Percentiles rank a stretch among this genome's conserved stretches.
Evolutionary conservation across 2,329 filamentous ascomycete species (phyloP).

Genomic region (Thielaviopsis punctulata): DNA sequence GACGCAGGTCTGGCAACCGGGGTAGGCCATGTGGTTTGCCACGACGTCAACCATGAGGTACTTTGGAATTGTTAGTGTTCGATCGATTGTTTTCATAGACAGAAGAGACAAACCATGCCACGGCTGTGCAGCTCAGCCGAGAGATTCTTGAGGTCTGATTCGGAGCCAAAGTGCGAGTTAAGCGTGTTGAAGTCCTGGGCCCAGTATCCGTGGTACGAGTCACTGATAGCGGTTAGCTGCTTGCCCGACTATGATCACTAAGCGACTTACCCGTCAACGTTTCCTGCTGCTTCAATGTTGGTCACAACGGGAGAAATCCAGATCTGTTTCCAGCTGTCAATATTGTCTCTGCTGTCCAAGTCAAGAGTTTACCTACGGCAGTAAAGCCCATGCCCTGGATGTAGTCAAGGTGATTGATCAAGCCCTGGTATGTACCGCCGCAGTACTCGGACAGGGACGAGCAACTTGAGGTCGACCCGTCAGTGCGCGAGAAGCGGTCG

Average conservation of each 20-base stretch:
- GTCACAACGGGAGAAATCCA: conserved; percentile 28
- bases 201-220: conserved; percentile 26
- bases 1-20: conserved; percentile 25
- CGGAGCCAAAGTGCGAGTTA: conserved; percentile 32
- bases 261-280: conserved; percentile 12
- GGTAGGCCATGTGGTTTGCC: conserved; percentile 34
- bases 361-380: conserved; percentile 15
- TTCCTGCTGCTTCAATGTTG: conserved; percentile 21
- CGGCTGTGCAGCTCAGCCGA: conserved; percentile 30
- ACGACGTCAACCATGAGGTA: conserved; percentile 40
- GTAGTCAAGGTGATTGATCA: conserved; percentile 32
- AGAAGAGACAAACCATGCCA: conserved; percentile 25
- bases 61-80: conserved; percentile 13
- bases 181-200: conserved; percentile 23
- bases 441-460: conserved; percentile 24
- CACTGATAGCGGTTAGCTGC: conserved; percentile 14
- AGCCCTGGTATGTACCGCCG: conserved; percentile 31
- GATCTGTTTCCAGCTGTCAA: conserved; percentile 13
- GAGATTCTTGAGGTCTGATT: conserved; percentile 29
- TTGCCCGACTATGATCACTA: not conserved
- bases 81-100: not conserved
- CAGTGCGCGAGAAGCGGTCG: conserved; percentile 24
- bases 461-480: conserved; percentile 21
- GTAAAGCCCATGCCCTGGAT: conserved; percentile 30
- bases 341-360: not conserved